phyloP scores from a whole-genome alignment of 1,284 basidiomycete species.

The Anthracocystis walkeri region DNA sequence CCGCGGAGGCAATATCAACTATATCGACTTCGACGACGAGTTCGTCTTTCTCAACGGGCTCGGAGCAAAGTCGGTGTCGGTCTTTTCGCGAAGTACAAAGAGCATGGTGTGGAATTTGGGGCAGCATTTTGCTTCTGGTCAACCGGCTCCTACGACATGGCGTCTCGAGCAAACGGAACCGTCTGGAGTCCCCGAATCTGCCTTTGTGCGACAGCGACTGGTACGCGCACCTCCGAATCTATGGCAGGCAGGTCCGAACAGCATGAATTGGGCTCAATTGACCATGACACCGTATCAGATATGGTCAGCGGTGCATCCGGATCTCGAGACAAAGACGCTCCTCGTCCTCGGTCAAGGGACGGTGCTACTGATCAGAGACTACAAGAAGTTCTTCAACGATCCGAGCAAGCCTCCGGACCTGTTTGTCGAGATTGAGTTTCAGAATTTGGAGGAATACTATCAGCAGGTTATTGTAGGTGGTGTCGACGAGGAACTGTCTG shows the following conservation, averaged over 20 bases:
- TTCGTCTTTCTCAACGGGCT: slow-evolving; percentile 56
- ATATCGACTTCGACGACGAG: slow-evolving; percentile 64
- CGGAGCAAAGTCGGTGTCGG: slow-evolving; percentile 46
- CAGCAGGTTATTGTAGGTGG: background rate
- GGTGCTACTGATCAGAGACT: slow-evolving; percentile 55
- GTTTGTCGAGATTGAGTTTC: slow-evolving; percentile 45
- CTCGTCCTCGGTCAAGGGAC: slow-evolving; percentile 55
- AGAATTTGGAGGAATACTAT: slow-evolving; percentile 25
- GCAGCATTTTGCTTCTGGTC: slow-evolving; percentile 48
- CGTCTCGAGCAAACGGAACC: background rate
- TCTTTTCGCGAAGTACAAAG: slow-evolving; percentile 40
- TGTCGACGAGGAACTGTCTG: slow-evolving; percentile 12
- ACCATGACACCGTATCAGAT: slow-evolving; percentile 45
- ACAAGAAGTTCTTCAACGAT: slow-evolving; percentile 45
- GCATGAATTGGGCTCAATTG: slow-evolving; percentile 41
- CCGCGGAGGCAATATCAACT: slow-evolving; percentile 53
- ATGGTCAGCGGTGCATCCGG: slow-evolving; percentile 61
- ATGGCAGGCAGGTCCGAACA: slow-evolving; percentile 45
- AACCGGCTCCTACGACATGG: slow-evolving; percentile 30
- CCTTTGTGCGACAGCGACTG: slow-evolving; percentile 15
- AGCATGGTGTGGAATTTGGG: slow-evolving; percentile 50
- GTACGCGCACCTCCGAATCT: slow-evolving; percentile 13
- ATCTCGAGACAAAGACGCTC: slow-evolving; percentile 56
- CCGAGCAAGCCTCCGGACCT: slow-evolving; percentile 19
- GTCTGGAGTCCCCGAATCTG: background rate